Evolutionary conservation across 805 yeast genomes (phyloP), one percentile per base, ranked within the genome.

Genomic region (Wickerhamomyces hampshirensis): DNA sequence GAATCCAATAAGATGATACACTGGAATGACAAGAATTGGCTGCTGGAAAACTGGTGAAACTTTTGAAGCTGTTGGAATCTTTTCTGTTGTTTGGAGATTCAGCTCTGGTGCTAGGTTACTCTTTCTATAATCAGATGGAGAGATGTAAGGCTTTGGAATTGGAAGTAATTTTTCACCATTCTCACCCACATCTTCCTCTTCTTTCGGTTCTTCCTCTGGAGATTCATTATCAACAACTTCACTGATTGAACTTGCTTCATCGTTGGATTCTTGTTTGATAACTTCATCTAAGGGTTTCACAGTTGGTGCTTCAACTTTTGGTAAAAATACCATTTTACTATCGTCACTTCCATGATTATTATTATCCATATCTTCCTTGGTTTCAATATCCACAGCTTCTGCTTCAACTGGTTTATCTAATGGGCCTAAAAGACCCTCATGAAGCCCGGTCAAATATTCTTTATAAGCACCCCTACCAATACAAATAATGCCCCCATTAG

Each of bases 381-480:
- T 28, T 11, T 29, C 33, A 11, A 24, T 31, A 11, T 28, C 8
- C 29, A 27, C 23, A 9, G 31, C 36, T 10, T 39, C 49, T 18
- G 42, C 17, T 12, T 50, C 54, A n/a, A 31, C 33, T 26, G 82
- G 77, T 38, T 65, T 59, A 12, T 74, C 87, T 40, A 91, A 64
- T 2, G 98, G 98, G 0, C 98, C 98, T 31, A 93, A 61, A 55
- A 93, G 69, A 5, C 98, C 98, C 64, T 93, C 98, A 50, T 93
- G 96, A 9, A 93, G 57, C 8, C 99, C 99, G 30, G 73, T 71
- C 35, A 93, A 57, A 56, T 87, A 93, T 66, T 93, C 99, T 58
- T 91, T 91, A 58, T 75, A 93, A 0, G 97, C 91, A 39, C 98
- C 98, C 57, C 99, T 73, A 5, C 99, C 99, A 18, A 93, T 64